A percentile compares a stretch with the other conserved stretches of the same genome.
phyloP scores from a whole-genome alignment of 1,284 basidiomycete genomes.

The Flammula alnicola region DNA sequence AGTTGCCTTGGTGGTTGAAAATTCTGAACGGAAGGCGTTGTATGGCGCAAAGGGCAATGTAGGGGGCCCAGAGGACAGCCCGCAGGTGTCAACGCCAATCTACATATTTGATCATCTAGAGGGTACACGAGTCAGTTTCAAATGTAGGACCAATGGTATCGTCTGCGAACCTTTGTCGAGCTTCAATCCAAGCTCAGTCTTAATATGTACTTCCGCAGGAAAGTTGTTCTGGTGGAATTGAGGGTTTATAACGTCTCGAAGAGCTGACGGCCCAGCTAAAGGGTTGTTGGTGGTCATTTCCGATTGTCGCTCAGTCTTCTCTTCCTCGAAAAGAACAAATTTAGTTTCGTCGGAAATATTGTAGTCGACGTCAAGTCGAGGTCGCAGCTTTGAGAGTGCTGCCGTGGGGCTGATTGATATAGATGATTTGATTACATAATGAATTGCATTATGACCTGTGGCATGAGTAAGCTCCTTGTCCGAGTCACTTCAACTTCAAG shows the following conservation, averaged over 20 bases:
- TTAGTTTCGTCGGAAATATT: no score
- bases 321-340: no score
- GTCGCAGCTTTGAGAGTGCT: no score
- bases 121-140: conserved; percentile 7
- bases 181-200: conserved; percentile 84
- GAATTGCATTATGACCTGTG: no score
- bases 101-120: conserved; percentile 90
- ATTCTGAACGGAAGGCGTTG: conserved; percentile 82
- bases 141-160: not conserved
- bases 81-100: conserved; percentile 74
- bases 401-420: no score
- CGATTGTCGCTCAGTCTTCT: not conserved
- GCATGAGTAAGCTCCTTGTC: no score
- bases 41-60: conserved; percentile 91
- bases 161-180: conserved; percentile 82
- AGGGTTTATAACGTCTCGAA: conserved; percentile 81
- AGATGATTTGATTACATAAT: no score
- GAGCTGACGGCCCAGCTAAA: conserved; percentile 63
- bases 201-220: conserved; percentile 82
- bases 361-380: no score
- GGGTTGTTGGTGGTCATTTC: conserved; percentile 53
- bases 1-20: conserved; percentile 85
- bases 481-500: no score
- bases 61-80: conserved; percentile 89
- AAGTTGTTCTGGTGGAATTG: conserved; percentile 96